phyloP scores from a whole-genome alignment of 371 early-diverging fungal genomes.

The Conidiobolus incongruus region DNA sequence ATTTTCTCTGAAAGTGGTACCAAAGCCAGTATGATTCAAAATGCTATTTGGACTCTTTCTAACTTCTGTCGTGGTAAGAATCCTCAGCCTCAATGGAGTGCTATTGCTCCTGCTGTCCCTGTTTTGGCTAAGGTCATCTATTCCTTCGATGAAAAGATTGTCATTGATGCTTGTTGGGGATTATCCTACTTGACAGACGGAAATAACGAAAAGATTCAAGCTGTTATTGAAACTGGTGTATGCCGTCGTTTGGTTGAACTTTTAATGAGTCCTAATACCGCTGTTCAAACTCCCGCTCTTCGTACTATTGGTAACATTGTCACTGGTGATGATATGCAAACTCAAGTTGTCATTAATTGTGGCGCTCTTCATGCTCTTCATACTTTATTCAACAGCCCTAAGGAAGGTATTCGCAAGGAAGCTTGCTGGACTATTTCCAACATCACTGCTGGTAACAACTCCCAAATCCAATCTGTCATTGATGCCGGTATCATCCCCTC shows the following conservation, averaged over 20 bases:
- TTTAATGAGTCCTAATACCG: slow-evolving; percentile 54
- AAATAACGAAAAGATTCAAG: slow-evolving; percentile 82
- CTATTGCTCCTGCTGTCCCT: slow-evolving; percentile 67
- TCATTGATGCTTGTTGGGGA: slow-evolving; percentile 98
- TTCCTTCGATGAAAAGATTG: slow-evolving; percentile 82
- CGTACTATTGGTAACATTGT: slow-evolving; percentile 98
- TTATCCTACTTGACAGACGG: slow-evolving; percentile 97
- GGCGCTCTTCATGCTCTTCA: slow-evolving; percentile 69
- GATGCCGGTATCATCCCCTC: slow-evolving; percentile 86
- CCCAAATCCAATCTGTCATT: slow-evolving; percentile 89
- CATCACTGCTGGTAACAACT: slow-evolving; percentile 97
- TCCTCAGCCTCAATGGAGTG: slow-evolving; percentile 81
- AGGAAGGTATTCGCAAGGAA: slow-evolving; percentile 95
- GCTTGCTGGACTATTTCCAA: slow-evolving; percentile 99
- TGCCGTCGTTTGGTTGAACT: slow-evolving; percentile 83
- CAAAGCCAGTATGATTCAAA: slow-evolving; percentile 88
- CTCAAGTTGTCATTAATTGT: slow-evolving; percentile 85
- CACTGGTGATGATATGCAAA: slow-evolving; percentile 95
- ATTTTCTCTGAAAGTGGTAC: slow-evolving; percentile 69
- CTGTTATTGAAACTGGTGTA: slow-evolving; percentile 92
- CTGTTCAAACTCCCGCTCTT: slow-evolving; percentile 91
- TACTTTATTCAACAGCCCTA: slow-evolving; percentile 55
- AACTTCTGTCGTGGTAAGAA: slow-evolving; percentile 98
- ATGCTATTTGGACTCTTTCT: slow-evolving; percentile 98
- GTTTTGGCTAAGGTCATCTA: slow-evolving; percentile 76